Evolutionary conservation across 1,139 yeast genomes (phyloP).

Genomic region (Debaryomyces sp.): DNA sequence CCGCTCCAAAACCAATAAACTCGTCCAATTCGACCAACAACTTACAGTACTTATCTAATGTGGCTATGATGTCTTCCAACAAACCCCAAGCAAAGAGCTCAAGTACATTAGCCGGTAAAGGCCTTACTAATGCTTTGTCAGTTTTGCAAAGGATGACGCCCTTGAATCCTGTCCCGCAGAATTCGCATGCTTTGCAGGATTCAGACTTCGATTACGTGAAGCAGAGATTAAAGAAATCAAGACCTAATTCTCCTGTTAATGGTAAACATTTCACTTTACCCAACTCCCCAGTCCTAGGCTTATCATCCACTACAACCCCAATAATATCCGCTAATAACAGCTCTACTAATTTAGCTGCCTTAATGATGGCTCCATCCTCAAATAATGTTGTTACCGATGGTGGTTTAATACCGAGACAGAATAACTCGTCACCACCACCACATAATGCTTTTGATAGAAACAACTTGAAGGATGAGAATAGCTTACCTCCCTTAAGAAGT

Average conservation of each 20-base stretch:
- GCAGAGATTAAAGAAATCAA: conserved; percentile 62
- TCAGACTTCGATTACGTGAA: conserved; percentile 51
- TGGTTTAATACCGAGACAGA: conserved; percentile 6
- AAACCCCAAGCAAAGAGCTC: conserved; percentile 13
- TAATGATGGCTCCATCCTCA: conserved; percentile 31
- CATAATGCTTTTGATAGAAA: not conserved
- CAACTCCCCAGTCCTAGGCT: conserved; percentile 59
- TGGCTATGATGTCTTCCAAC: conserved; percentile 20
- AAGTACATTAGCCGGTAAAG: conserved; percentile 14
- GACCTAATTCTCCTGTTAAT: conserved; percentile 64
- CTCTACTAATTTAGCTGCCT: conserved; percentile 44
- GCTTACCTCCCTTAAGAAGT: conserved; percentile 53
- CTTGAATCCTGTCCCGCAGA: conserved; percentile 25
- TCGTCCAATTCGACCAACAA: conserved; percentile 15
- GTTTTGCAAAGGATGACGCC: conserved; percentile 62
- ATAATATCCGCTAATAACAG: conserved; percentile 47
- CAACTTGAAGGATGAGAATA: conserved; percentile 27
- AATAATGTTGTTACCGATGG: not conserved
- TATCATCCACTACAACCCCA: conserved; percentile 47
- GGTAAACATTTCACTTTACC: conserved; percentile 52
- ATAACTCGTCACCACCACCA: conserved; percentile 2
- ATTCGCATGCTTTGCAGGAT: conserved; percentile 37
- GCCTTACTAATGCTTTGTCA: conserved; percentile 35
- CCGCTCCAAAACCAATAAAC: not conserved
- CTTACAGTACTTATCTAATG: conserved; percentile 31